These are phyloP conservation scores for Talaromyces trachyspermus DNA, from an alignment of 495 filamentous ascomycete species.

Conservation along the genomic window DNA sequence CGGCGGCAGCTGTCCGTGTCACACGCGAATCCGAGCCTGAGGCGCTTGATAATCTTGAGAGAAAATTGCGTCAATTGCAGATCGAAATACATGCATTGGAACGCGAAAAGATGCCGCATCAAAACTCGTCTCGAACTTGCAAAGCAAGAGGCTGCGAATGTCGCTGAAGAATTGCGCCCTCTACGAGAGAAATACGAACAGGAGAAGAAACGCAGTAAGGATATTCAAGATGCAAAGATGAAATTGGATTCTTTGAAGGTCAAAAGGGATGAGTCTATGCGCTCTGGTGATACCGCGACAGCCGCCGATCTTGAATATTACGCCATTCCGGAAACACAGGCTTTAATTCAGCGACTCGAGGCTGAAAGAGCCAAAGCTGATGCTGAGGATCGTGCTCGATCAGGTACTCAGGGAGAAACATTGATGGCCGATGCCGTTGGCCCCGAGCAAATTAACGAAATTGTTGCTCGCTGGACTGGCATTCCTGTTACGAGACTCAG, in stretches of 20 bases:
- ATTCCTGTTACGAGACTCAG: constrained; percentile 91
- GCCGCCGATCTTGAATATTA: constrained; percentile 95
- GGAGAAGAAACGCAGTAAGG: constrained; percentile 78
- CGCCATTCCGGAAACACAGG: constrained; percentile 86
- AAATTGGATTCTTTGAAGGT: constrained; percentile 82
- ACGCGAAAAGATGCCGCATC: constrained; percentile 90
- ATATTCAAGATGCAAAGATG: constrained; percentile 93
- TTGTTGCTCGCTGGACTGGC: constrained; percentile 91
- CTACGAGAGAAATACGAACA: constrained; percentile 92
- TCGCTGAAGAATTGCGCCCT: constrained; percentile 82
- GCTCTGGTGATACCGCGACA: constrained; percentile 68
- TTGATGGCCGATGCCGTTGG: constrained; percentile 89
- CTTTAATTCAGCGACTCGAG: constrained; percentile 71
- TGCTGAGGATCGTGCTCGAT: constrained; percentile 55
- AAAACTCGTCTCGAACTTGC: constrained; percentile 71
- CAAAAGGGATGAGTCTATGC: constrained; percentile 88
- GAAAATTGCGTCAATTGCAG: constrained; percentile 77
- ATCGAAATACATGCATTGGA: constrained; percentile 94
- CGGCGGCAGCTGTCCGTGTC: constrained; percentile 88
- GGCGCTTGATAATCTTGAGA: constrained; percentile 84
- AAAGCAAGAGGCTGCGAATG: constrained; percentile 83
- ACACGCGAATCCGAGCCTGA: constrained; percentile 94
- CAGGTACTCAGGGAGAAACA: constrained; percentile 48
- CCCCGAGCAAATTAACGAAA: constrained; percentile 98
- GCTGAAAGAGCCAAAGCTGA: constrained; percentile 70